Evolutionary conservation across 768 basidiomycete species (phyloP), one percentile per base, ranked within the genome.

Genomic region (Clavaria fumosa): DNA sequence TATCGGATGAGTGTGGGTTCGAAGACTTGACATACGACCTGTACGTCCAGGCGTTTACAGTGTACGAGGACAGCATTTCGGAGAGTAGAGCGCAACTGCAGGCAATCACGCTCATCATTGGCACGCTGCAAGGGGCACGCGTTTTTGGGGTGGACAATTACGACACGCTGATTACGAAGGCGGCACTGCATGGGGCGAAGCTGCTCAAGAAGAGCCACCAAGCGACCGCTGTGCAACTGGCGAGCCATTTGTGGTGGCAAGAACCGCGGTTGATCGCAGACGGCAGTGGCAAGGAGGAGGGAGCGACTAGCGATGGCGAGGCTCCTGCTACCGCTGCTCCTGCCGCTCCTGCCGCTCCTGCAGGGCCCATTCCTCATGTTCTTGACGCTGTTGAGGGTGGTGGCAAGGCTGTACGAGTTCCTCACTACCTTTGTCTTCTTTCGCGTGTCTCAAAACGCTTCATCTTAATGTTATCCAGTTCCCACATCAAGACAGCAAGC

Each of bases 191-290:
- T 55, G 90, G 88, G 4, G 84, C 90, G 21, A 93, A 93, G 59
- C 59, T 97, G 45, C 57, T 99, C 57, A 99, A 99, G 70, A 97
- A 99, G 69, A 88, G 88, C 9, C 93, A 96, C 56, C 95, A 97
- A 58, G 82, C 91, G 9, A 85, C 78, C 6, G 95, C 93, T 4
- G 95, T 97, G 15, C 77, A 83, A 34, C 66, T 89, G 21, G 95
- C 95, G 5, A 95, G 90, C 54, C 95, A 99, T 59, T 60, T 99
- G 47, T 99, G 93, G 93, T 99, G 91, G 91, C 95, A 97, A 54
- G 81, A 81, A 44, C 64, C 73, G 18, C 56, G 66, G 1, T 45
- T 59, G 15, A 45, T 58, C 38, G 28, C 42, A 23, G 53, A 58
- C 14, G 47, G 28, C 12, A 62, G 55, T 24, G 52, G 53, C 4